Evolutionary conservation across 495 filamentous ascomycete species (phyloP).

Genomic region (Letharia columbiana): DNA sequence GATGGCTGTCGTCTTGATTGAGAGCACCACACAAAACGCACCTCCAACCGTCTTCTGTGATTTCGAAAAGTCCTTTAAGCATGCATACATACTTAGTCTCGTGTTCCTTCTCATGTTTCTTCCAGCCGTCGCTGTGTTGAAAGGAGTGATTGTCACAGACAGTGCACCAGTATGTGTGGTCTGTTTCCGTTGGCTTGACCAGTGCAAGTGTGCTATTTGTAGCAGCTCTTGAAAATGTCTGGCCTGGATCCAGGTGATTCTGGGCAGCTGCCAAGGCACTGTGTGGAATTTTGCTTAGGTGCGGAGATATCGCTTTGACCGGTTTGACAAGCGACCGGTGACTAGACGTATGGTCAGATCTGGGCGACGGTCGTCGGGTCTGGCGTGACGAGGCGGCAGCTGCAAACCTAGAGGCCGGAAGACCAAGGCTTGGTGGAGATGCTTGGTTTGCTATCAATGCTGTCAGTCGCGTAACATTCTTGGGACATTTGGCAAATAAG

Average conservation of each 20-base stretch:
- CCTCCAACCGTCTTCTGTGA: not conserved
- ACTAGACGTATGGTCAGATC: not conserved
- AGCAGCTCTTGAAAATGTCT: not conserved
- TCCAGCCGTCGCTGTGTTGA: not conserved
- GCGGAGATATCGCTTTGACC: not conserved
- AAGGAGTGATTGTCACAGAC: slow-evolving; percentile 5
- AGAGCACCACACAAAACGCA: not conserved
- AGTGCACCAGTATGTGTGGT: slow-evolving; percentile 11
- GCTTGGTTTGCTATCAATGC: not conserved
- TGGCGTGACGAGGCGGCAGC: not conserved
- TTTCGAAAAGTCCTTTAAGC: not conserved
- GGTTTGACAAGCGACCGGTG: not conserved
- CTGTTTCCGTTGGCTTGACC: not conserved
- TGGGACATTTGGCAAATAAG: not conserved
- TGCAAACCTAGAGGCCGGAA: not conserved
- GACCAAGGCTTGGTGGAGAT: not conserved
- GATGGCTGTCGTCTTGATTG: not conserved
- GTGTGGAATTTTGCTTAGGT: not conserved
- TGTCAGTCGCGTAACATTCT: not conserved
- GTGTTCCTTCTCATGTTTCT: slow-evolving; percentile 12
- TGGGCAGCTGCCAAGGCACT: not conserved
- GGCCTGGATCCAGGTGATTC: not conserved
- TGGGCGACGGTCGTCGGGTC: not conserved
- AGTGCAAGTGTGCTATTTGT: not conserved
- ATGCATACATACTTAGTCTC: slow-evolving; percentile 4